Evolutionary conservation across 192 early-diverging fungal species (phyloP), one percentile per base, ranked within the genome.

Genomic region (Pilobolus umbonatus): DNA sequence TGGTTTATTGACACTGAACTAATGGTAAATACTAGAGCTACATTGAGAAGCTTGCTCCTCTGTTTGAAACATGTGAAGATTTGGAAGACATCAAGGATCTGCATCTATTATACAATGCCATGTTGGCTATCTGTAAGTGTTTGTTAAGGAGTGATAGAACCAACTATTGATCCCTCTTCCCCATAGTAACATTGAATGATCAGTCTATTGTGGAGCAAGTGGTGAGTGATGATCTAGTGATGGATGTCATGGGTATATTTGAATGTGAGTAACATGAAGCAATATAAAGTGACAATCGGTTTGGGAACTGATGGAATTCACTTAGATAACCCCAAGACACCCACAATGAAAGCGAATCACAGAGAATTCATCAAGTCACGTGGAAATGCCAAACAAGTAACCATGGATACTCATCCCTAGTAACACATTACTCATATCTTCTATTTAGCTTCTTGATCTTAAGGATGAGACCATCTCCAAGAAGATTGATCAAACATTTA

Each of bases 401-500:
- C 21, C 2, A 72, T 3, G 67, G 5, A 47, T 54, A 60, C 49
- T 43, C 46, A 78, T 52, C 0, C 21, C 21, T 15, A 42, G 26
- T 1, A 14, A 47, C 0, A 5, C 12, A 22, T 32, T 50, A 6
- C 38, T 25, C 11, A 45, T 17, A 31, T 36, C 31, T 21, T 24
- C 43, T 42, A 10, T 42, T 19, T 24, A 72, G 69, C 80, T 94
- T 29, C 82, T 98, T 21, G 88, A 92, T 4, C 88, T 98, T 22
- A 72, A 77, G 9, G 85, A 93, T 35, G 61, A 72, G 1, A 76
- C 76, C 9, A 82, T 93, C 19, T 69, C 83, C 45, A 61, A 67
- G 40, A 95, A 94, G 68, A 95, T 98, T 39, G 86, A 88, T 38
- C 87, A 92, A 49, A 87, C 89, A 7, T 95, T 90, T 60, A 81